Percentiles rank a stretch among this genome's conserved stretches.
Conservation (phyloP, 2,329 filamentous ascomycete species). For the Ophiocordyceps robertsii region DNA sequence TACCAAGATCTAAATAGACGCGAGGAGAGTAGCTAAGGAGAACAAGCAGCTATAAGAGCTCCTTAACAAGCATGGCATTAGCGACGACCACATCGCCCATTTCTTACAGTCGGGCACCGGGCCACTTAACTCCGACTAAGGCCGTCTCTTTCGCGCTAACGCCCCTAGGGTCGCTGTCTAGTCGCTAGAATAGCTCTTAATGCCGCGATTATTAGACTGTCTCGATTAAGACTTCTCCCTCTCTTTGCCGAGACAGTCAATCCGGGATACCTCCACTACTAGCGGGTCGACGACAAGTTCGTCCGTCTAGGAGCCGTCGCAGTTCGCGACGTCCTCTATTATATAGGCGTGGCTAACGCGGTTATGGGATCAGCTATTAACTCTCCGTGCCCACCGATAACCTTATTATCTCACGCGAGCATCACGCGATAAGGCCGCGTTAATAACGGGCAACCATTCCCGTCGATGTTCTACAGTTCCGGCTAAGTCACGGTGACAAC, state of each 20-base stretch:
- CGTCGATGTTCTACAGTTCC: slow-evolving; percentile 11
- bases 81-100: slow-evolving; percentile 38
- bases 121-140: slow-evolving; percentile 6
- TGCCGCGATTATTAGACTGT: slow-evolving; percentile 19
- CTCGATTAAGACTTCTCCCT: slow-evolving; percentile 14
- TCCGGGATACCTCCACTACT: slow-evolving; percentile 18
- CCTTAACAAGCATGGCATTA: slow-evolving; percentile 42
- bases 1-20: slow-evolving; percentile 56
- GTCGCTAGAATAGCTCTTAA: slow-evolving; percentile 22
- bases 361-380: slow-evolving; percentile 2
- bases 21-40: slow-evolving; percentile 54
- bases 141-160: slow-evolving; percentile 6
- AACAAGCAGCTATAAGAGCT: slow-evolving; percentile 51
- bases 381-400: slow-evolving; percentile 2
- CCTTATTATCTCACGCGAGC: slow-evolving; percentile 1
- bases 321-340: slow-evolving; percentile 10
- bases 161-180: slow-evolving; percentile 14
- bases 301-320: slow-evolving; percentile 18
- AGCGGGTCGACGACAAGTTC: slow-evolving; percentile 18
- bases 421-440: background rate
- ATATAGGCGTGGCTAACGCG: slow-evolving; percentile 1
- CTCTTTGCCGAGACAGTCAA: slow-evolving; percentile 15
- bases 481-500: slow-evolving; percentile 6
- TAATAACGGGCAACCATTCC: slow-evolving; percentile 2
- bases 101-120: slow-evolving; percentile 16